Evolutionary conservation across 2,329 filamentous ascomycete species (phyloP), one percentile per base, ranked within the genome.

Genomic region (Phyllosticta ampelicida): DNA sequence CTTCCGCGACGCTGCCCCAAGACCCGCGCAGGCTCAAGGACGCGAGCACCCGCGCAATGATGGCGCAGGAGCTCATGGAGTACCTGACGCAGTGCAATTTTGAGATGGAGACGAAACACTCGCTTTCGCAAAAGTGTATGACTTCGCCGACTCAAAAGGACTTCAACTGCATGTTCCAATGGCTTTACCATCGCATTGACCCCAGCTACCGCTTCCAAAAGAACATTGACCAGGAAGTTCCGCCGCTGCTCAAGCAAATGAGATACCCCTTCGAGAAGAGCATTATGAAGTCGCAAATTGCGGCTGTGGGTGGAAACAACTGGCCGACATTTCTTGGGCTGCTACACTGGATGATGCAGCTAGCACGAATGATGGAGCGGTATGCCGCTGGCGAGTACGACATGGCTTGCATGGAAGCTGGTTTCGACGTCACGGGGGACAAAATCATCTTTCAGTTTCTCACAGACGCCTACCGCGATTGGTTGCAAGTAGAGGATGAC

Each of bases 331-430:
- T 99, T 67, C 77, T 99, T 11, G 94, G 91, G 0, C 77, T 99
- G 70, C 78, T 99, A 54, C 91, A 99, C 74, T 99, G 94, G 94
- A 92, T 99, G 85, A 96, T 99, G 92, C 91, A 97, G 72, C 78
- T 99, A 55, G 89, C 90, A 4, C 86, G 92, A 65, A 95, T 97
- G 86, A 83, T 97, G 68, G 91, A 97, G 62, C 82, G 87, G 20
- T 97, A 91, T 68, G 78, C 83, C 1, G 73, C 77, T 57, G 86
- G 90, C 60, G 84, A 84, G 52, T 99, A 96, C 70, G 90, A 96
- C 64, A 87, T 96, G 55, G 91, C 90, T 1, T 96, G 90, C 69
- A 80, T 87, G 49, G 92, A 96, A 65, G 86, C 84, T 28, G 94
- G 92, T 1, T 83, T 94, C 51, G 94, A 99, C 71, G 85, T 97